Percentiles rank a stretch among this genome's conserved stretches.
Evolutionary conservation across 2,329 filamentous ascomycete genomes (phyloP).

Genomic region (Diaporthe capsici): DNA sequence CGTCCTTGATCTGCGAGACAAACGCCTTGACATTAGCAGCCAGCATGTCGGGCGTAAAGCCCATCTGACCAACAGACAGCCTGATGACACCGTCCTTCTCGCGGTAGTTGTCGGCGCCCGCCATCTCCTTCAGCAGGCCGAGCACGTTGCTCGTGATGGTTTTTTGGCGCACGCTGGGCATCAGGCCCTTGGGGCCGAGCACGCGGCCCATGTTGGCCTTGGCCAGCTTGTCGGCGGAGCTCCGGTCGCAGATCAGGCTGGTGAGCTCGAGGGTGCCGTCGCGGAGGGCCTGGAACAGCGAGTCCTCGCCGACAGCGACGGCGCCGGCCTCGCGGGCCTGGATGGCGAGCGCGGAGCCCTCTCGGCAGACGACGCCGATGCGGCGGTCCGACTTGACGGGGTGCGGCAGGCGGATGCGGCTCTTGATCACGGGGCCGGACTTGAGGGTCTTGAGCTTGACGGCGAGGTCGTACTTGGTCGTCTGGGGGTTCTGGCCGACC

Average conservation of each 20-base stretch:
- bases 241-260: slow-evolving; percentile 86
- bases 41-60: slow-evolving; percentile 89
- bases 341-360: slow-evolving; percentile 79
- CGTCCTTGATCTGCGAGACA: slow-evolving; percentile 82
- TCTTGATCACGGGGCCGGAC: slow-evolving; percentile 89
- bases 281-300: slow-evolving; percentile 83
- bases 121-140: slow-evolving; percentile 82
- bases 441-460: slow-evolving; percentile 87
- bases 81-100: slow-evolving; percentile 88
- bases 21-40: slow-evolving; percentile 86
- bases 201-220: slow-evolving; percentile 86
- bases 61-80: slow-evolving; percentile 91
- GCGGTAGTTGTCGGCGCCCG: slow-evolving; percentile 88
- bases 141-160: slow-evolving; percentile 89
- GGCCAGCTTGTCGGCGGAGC: slow-evolving; percentile 82
- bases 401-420: slow-evolving; percentile 88
- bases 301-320: slow-evolving; percentile 85
- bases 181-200: slow-evolving; percentile 89
- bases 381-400: slow-evolving; percentile 89
- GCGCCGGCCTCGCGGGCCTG: slow-evolving; percentile 86
- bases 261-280: slow-evolving; percentile 88
- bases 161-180: slow-evolving; percentile 90
- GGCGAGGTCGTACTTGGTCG: slow-evolving; percentile 89
- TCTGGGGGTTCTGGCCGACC: slow-evolving; percentile 82
- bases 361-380: slow-evolving; percentile 92